These are phyloP conservation scores for Pinus taeda DNA, from an alignment of 75 land plant genomes.

Conservation along the genomic window DNA sequence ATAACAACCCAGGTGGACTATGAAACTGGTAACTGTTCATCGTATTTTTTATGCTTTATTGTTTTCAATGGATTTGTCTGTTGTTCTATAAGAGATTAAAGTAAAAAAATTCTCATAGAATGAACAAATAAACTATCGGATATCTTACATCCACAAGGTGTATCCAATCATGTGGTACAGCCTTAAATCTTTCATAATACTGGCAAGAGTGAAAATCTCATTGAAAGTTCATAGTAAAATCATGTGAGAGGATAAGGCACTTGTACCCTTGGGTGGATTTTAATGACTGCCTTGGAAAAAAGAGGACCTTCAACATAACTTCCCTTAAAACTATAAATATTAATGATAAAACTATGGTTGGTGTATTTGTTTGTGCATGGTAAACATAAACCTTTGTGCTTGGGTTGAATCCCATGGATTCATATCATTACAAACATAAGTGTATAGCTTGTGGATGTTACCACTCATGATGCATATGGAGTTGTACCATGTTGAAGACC, in stretches of 20 bases:
- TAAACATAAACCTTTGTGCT: neutral
- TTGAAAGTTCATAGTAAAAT: neutral
- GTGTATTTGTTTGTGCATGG: neutral
- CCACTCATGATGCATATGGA: too few relatives aligned
- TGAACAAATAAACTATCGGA: neutral
- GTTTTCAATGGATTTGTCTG: neutral
- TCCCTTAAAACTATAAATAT: neutral
- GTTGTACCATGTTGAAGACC: too few relatives aligned
- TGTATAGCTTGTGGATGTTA: too few relatives aligned
- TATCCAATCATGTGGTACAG: neutral
- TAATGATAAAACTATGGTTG: neutral
- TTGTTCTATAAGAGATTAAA: neutral
- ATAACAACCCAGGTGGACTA: conserved; percentile 43
- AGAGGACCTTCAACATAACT: neutral
- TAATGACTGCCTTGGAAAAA: neutral
- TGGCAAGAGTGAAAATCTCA: neutral
- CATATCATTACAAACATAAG: neutral
- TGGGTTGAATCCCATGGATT: neutral
- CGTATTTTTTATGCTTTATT: neutral
- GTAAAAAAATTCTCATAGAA: neutral
- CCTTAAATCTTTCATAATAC: neutral
- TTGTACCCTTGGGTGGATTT: neutral
- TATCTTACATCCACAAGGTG: neutral
- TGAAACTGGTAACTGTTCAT: conserved; percentile 39
- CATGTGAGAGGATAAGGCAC: neutral